Evolutionary conservation across 2,329 filamentous ascomycete genomes (phyloP).

Genomic region (Thermoascus crustaceus): DNA sequence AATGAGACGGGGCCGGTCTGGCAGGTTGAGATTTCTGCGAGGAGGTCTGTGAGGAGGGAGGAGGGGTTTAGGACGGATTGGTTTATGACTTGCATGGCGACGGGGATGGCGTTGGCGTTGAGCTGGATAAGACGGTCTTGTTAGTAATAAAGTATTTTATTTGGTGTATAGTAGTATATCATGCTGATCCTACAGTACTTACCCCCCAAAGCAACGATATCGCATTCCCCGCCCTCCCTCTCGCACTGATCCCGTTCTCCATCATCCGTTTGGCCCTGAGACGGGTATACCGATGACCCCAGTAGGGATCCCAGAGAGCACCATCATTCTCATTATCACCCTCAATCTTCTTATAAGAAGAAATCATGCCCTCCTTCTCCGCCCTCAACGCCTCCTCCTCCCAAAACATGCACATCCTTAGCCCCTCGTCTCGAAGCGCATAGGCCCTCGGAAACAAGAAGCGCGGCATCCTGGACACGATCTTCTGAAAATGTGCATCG

Average conservation of each 20-base stretch:
- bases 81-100: background rate
- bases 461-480: slow-evolving; percentile 10
- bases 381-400: background rate
- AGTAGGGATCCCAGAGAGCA: background rate
- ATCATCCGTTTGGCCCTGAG: background rate
- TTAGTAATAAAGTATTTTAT: too few relatives aligned
- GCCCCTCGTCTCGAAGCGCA: slow-evolving; percentile 4
- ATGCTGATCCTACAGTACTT: too few relatives aligned
- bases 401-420: background rate
- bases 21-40: background rate
- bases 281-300: background rate
- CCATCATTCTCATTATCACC: too few relatives aligned
- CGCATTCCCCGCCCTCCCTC: background rate
- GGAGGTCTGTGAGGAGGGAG: background rate
- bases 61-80: background rate
- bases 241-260: background rate
- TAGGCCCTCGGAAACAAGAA: slow-evolving; percentile 11
- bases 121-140: too few relatives aligned
- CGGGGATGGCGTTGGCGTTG: too few relatives aligned
- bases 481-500: slow-evolving; percentile 9
- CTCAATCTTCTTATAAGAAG: too few relatives aligned
- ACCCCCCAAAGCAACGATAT: background rate
- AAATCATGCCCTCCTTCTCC: background rate
- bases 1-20: background rate
- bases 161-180: too few relatives aligned